A percentile compares a stretch with the other conserved stretches of the same genome.
These are phyloP conservation scores for Colletotrichum euphorbiae DNA, from an alignment of 2,329 filamentous ascomycete genomes.

Conservation along the genomic window DNA sequence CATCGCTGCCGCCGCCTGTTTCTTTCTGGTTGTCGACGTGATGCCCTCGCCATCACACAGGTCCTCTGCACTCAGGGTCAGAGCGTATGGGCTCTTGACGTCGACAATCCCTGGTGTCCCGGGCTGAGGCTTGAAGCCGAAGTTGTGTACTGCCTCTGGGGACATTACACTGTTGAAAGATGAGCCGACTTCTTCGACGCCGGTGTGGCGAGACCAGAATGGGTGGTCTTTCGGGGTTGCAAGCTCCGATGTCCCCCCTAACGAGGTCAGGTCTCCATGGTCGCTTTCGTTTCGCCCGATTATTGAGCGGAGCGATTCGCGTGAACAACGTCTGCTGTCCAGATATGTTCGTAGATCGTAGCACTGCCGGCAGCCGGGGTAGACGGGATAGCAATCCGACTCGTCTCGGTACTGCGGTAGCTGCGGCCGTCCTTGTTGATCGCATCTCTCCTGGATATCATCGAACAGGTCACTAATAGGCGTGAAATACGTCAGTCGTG, in stretches of 20 bases:
- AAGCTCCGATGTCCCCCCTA: constrained; percentile 54
- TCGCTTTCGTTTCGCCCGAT: constrained; percentile 53
- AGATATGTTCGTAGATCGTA: constrained; percentile 56
- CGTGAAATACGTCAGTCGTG: constrained; percentile 57
- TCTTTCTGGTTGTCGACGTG: neutral
- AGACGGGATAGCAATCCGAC: constrained; percentile 53
- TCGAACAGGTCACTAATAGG: constrained; percentile 58
- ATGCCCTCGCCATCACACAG: constrained; percentile 44
- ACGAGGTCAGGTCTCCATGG: constrained; percentile 52
- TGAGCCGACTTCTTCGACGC: constrained; percentile 50
- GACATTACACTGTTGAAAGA: constrained; percentile 49
- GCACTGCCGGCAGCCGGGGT: constrained; percentile 55
- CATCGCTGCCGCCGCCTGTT: constrained; percentile 32
- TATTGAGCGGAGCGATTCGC: constrained; percentile 57
- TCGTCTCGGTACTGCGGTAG: constrained; percentile 56
- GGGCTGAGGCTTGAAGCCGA: constrained; percentile 44
- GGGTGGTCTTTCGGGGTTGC: constrained; percentile 54
- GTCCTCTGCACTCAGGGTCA: constrained; percentile 51
- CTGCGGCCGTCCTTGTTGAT: constrained; percentile 52
- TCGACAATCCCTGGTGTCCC: constrained; percentile 50
- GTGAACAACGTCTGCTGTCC: constrained; percentile 55
- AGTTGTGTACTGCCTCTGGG: constrained; percentile 43
- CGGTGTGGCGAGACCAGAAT: constrained; percentile 47
- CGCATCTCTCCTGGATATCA: constrained; percentile 59
- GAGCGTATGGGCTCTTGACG: constrained; percentile 54